A percentile compares a stretch with the other conserved stretches of the same genome.
Conservation (phyloP, 208 protist genomes). For the Acanthamoeba sp. region DNA sequence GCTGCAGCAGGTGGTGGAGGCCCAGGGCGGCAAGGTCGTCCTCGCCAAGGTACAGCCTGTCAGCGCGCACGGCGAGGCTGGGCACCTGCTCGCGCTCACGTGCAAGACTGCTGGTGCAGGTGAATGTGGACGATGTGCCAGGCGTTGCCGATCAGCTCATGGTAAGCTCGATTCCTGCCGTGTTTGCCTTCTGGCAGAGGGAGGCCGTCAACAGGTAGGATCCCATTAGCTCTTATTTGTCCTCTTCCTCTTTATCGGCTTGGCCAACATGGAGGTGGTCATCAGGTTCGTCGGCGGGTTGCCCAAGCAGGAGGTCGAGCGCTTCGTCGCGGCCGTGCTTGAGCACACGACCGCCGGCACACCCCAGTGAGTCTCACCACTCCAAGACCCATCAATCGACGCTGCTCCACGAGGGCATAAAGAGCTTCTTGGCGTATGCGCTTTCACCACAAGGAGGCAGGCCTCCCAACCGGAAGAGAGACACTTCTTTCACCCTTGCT, state of each 20-base stretch:
- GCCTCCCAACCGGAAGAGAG: not conserved
- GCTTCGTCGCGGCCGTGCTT: not conserved
- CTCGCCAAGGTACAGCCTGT: constrained; percentile 41
- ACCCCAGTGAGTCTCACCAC: not conserved
- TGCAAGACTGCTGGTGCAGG: too few species aligned
- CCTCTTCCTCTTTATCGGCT: not conserved
- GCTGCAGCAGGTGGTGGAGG: constrained; percentile 16
- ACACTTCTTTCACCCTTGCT: too few species aligned
- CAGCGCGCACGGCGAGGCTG: too few species aligned
- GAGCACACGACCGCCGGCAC: not conserved
- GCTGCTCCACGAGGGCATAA: too few species aligned
- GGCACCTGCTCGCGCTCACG: too few species aligned
- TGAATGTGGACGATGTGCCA: constrained; percentile 50
- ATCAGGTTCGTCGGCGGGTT: not conserved
- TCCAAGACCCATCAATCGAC: too few species aligned
- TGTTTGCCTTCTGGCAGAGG: constrained; percentile 67
- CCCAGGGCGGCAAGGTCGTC: constrained; percentile 43
- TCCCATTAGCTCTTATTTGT: too few species aligned
- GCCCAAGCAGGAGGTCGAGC: not conserved
- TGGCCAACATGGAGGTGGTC: not conserved
- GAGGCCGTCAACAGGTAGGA: constrained; percentile 60
- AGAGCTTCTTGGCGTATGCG: too few species aligned
- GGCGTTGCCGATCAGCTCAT: constrained; percentile 50
- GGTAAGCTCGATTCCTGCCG: constrained; percentile 67
- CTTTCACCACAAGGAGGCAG: too few species aligned